Evolutionary conservation across 441 rosid genomes (phyloP).

Genomic region (Syzygium malaccense): DNA sequence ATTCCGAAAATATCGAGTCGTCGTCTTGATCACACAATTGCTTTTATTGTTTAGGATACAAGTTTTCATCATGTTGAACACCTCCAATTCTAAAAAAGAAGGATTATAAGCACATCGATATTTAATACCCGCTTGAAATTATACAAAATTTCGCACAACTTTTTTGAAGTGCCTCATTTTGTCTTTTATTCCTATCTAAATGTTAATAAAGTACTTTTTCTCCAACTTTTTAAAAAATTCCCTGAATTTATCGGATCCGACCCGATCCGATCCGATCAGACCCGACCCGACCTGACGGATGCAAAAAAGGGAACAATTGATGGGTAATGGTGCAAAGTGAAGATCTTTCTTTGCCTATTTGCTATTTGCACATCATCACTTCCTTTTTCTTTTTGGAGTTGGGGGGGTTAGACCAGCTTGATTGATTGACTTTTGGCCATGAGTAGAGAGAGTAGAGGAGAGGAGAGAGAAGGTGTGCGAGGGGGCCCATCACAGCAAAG

Average conservation of each 20-base stretch:
- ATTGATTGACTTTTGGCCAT: background rate
- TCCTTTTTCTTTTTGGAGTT: background rate
- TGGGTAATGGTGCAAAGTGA: background rate
- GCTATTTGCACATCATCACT: background rate
- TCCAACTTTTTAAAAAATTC: background rate
- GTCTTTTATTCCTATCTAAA: background rate
- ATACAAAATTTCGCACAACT: background rate
- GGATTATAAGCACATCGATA: background rate
- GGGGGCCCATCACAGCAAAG: background rate
- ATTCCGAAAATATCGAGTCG: background rate
- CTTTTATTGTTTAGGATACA: background rate
- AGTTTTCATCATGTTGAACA: background rate
- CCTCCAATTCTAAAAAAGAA: background rate
- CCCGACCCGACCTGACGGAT: too few species aligned
- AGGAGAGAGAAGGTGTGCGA: background rate
- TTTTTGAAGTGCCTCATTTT: background rate
- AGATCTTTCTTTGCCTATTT: background rate
- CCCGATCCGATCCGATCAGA: too few species aligned
- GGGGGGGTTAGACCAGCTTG: background rate
- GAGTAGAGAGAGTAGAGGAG: background rate
- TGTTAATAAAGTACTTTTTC: background rate
- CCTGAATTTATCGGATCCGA: background rate
- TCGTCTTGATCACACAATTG: background rate
- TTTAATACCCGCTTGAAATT: background rate
- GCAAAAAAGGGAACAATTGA: background rate